Percentiles rank a stretch among this genome's conserved stretches.
Conservation (phyloP, 768 basidiomycete genomes). For the Trametes meyenii region DNA sequence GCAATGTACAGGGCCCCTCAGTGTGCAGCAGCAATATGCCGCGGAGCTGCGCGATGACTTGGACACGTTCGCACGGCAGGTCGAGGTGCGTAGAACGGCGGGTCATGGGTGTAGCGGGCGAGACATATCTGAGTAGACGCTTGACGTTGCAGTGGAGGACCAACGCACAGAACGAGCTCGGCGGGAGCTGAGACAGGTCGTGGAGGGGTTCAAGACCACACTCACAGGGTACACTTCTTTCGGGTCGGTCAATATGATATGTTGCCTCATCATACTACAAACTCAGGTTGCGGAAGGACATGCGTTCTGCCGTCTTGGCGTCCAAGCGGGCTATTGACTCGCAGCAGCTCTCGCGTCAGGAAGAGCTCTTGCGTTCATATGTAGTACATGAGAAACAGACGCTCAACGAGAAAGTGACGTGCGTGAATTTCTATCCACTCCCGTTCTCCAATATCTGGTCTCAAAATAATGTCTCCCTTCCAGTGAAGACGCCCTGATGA, state of each 20-base stretch:
- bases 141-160: constrained; percentile 76
- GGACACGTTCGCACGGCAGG: constrained; percentile 56
- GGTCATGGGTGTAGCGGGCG: background rate
- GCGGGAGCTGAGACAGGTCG: constrained; percentile 49
- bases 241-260: background rate
- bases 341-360: constrained; percentile 56
- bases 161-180: constrained; percentile 59
- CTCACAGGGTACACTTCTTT: constrained; percentile 51
- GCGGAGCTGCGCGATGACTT: constrained; percentile 80
- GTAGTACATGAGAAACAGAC: constrained; percentile 50
- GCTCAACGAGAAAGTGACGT: constrained; percentile 65
- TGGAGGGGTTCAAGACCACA: constrained; percentile 48
- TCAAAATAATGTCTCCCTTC: constrained; percentile 1
- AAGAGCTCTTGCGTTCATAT: constrained; percentile 67
- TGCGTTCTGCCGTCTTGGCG: constrained; percentile 65
- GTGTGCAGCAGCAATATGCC: constrained; percentile 70
- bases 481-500: constrained; percentile 86
- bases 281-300: constrained; percentile 59
- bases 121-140: constrained; percentile 46
- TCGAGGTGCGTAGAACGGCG: constrained; percentile 55
- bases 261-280: constrained; percentile 13
- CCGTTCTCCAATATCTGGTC: background rate
- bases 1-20: constrained; percentile 67
- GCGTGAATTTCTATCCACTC: constrained; percentile 32
- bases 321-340: constrained; percentile 79